A percentile compares a stretch with the other conserved stretches of the same genome.
Evolutionary conservation across 257 asterid species (phyloP).

Genomic region (Solanum clarkiae): DNA sequence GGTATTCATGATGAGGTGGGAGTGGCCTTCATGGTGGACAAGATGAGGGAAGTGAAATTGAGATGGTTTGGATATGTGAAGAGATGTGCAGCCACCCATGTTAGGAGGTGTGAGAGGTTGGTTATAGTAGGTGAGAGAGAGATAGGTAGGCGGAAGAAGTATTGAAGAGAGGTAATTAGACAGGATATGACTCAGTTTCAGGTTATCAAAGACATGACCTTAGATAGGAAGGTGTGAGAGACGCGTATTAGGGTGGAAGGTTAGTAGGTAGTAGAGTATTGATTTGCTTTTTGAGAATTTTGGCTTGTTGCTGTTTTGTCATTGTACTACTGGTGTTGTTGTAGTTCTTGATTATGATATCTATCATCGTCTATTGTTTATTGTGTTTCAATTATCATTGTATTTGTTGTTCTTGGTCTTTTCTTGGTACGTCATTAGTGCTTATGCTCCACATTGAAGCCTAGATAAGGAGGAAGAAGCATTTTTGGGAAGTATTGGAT

Average conservation of each 20-base stretch:
- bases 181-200: neutral
- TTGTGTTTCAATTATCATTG: neutral
- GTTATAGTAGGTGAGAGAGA: neutral
- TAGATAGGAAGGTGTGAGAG: neutral
- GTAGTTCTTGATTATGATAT: neutral
- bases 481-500: no score
- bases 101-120: neutral
- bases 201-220: neutral
- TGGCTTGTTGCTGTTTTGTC: neutral
- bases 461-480: no score
- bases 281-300: neutral
- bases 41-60: neutral
- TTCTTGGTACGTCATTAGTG: neutral
- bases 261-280: neutral
- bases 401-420: neutral
- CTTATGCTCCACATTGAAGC: no score
- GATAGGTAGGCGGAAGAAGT: neutral
- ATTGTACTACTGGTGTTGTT: neutral
- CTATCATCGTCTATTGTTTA: neutral
- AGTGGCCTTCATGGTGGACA: neutral
- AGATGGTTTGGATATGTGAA: neutral
- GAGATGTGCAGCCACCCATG: neutral
- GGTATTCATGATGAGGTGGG: neutral
- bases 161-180: neutral
- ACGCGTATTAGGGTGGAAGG: neutral